phyloP scores from a whole-genome alignment of 2,329 filamentous ascomycete species.

The Diaporthe sp. region DNA sequence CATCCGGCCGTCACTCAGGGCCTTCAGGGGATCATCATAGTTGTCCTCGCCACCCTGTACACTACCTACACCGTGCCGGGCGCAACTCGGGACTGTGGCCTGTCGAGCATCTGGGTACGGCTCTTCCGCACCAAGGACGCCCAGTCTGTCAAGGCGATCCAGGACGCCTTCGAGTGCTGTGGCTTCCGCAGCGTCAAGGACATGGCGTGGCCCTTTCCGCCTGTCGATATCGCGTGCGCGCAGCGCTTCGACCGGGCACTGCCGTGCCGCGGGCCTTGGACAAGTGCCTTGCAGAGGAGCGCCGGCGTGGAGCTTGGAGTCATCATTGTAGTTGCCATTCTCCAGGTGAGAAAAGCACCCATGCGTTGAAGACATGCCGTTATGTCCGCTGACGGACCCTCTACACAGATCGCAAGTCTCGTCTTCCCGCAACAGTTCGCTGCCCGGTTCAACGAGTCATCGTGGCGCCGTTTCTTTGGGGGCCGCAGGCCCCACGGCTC shows the following conservation, averaged over 20 bases:
- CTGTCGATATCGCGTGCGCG: conserved; percentile 55
- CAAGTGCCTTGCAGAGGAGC: conserved; percentile 64
- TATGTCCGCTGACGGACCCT: background rate
- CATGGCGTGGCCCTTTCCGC: conserved; percentile 73
- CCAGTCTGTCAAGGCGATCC: conserved; percentile 68
- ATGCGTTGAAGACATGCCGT: background rate
- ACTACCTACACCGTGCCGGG: conserved; percentile 53
- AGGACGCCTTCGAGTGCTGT: conserved; percentile 77
- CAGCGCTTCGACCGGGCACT: conserved; percentile 59
- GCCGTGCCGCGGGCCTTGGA: conserved; percentile 70
- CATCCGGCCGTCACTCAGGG: conserved; percentile 55
- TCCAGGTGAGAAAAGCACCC: conserved; percentile 61
- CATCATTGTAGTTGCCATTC: conserved; percentile 64
- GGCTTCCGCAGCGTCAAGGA: conserved; percentile 72
- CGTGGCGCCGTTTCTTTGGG: conserved; percentile 20
- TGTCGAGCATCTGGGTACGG: conserved; percentile 69
- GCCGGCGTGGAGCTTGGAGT: conserved; percentile 70
- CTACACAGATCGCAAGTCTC: conserved; percentile 26
- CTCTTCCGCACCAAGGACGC: conserved; percentile 67
- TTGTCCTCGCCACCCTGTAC: conserved; percentile 62
- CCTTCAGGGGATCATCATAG: conserved; percentile 58
- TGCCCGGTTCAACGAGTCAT: background rate
- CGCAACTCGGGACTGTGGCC: conserved; percentile 59
- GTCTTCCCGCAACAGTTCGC: conserved; percentile 25
- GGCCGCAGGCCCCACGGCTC: background rate